These are phyloP conservation scores for Aureobasidium vineae DNA, from an alignment of 2,329 filamentous ascomycete genomes.

Conservation along the genomic window DNA sequence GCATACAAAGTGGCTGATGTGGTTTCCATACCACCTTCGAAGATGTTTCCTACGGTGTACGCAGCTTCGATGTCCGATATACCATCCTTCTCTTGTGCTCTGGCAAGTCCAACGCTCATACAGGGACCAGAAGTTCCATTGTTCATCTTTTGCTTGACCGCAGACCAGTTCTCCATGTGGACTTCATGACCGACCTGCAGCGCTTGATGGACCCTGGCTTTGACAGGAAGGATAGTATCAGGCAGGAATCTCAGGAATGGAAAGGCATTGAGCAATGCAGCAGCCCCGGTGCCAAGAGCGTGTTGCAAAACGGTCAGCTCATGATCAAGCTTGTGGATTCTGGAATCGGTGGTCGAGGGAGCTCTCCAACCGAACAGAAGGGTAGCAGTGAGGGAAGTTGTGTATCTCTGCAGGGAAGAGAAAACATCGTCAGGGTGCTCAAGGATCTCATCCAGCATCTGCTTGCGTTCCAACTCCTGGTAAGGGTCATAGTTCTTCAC, in stretches of 20 bases:
- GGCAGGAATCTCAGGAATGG: slow-evolving; percentile 49
- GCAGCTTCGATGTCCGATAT: slow-evolving; percentile 33
- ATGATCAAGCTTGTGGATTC: slow-evolving; percentile 47
- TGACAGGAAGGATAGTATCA: slow-evolving; percentile 35
- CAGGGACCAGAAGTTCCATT: not conserved
- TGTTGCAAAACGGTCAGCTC: slow-evolving; percentile 46
- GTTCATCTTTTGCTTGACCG: not conserved
- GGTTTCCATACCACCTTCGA: slow-evolving; percentile 47
- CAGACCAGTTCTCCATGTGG: slow-evolving; percentile 1
- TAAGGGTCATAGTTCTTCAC: slow-evolving; percentile 53
- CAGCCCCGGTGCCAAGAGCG: slow-evolving; percentile 44
- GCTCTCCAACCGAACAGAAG: slow-evolving; percentile 51
- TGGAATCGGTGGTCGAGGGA: slow-evolving; percentile 43
- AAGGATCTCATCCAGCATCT: slow-evolving; percentile 53
- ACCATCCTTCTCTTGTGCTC: slow-evolving; percentile 32
- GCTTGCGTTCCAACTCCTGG: slow-evolving; percentile 56
- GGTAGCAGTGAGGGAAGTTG: slow-evolving; percentile 50
- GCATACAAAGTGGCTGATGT: slow-evolving; percentile 38
- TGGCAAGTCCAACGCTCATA: slow-evolving; percentile 30
- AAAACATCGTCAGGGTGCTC: slow-evolving; percentile 45
- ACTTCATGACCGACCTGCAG: not conserved
- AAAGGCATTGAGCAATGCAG: slow-evolving; percentile 49
- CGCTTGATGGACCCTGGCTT: slow-evolving; percentile 26
- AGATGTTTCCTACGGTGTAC: slow-evolving; percentile 39
- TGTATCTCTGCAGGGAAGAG: slow-evolving; percentile 50